Conservation (phyloP, 2,329 filamentous ascomycete genomes). For the Pseudogymnoascus sp. region DNA sequence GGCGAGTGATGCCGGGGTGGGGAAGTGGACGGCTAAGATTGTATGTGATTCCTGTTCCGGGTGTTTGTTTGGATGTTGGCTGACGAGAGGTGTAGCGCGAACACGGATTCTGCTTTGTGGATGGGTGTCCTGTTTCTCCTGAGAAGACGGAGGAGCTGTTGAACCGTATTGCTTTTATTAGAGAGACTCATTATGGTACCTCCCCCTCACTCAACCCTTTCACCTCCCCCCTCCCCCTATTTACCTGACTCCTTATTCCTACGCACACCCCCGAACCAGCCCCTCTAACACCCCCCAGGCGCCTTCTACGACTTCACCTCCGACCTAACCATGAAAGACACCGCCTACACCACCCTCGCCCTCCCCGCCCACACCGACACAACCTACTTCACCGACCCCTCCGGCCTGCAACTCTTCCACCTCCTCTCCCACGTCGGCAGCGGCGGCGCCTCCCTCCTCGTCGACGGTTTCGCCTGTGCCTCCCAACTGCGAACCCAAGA, state of each 20-base stretch:
- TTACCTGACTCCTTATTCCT: not conserved
- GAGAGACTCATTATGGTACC: constrained; percentile 81
- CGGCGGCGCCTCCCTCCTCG: constrained; percentile 72
- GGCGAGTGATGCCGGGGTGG: constrained; percentile 44
- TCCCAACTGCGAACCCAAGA: constrained; percentile 45
- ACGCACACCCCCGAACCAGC: not conserved
- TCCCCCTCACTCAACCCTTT: constrained; percentile 34
- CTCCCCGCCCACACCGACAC: constrained; percentile 86
- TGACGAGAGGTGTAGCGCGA: constrained; percentile 41
- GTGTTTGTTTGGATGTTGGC: not conserved
- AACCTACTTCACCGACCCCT: constrained; percentile 90
- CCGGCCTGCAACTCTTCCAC: constrained; percentile 87
- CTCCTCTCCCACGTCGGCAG: constrained; percentile 69
- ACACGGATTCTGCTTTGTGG: constrained; percentile 71
- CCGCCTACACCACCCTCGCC: constrained; percentile 79
- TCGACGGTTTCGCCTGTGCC: constrained; percentile 78
- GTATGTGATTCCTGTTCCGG: constrained; percentile 31
- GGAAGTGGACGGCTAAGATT: constrained; percentile 55
- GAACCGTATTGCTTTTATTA: constrained; percentile 75
- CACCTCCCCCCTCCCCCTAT: no score
- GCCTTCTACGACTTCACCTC: constrained; percentile 82
- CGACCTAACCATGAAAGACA: constrained; percentile 79
- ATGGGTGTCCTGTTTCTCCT: constrained; percentile 58
- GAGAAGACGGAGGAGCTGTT: constrained; percentile 67
- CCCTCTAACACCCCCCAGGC: constrained; percentile 30